Evolutionary conservation across 164 flowering plant genomes (phyloP).

Genomic region (Sextonia rubra): DNA sequence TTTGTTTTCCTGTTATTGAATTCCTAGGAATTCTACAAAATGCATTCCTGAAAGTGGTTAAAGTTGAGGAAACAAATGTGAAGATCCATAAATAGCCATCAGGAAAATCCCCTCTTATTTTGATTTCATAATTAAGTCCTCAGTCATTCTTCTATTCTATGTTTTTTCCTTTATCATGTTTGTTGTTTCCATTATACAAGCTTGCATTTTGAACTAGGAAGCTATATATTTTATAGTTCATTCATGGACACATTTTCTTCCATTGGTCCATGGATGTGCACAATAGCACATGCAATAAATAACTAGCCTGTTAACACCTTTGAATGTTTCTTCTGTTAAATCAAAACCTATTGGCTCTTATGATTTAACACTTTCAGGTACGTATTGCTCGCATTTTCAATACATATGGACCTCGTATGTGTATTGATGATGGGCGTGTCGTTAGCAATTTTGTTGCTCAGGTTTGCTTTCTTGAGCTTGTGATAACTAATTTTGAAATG

Average conservation of each 20-base stretch:
- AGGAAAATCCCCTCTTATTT: no score
- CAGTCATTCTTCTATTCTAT: no score
- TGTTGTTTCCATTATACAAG: background rate
- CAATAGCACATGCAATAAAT: background rate
- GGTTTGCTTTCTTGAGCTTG: slow-evolving; percentile 35
- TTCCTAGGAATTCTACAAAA: no score
- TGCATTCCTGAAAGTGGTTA: no score
- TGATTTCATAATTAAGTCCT: no score
- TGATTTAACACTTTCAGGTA: slow-evolving; percentile 46
- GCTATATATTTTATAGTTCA: background rate
- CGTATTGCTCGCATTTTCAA: slow-evolving; percentile 93
- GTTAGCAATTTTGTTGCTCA: slow-evolving; percentile 96
- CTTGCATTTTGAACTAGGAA: background rate
- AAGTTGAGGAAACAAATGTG: no score
- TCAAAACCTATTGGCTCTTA: background rate
- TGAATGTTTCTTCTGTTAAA: background rate
- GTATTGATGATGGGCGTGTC: slow-evolving; percentile 94
- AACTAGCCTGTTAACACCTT: background rate
- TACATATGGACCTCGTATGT: slow-evolving; percentile 95
- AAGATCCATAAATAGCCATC: no score
- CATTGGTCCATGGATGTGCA: background rate
- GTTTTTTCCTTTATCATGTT: no score
- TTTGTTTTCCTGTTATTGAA: no score
- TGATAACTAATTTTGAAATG: background rate
- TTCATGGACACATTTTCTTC: background rate